A percentile compares a stretch with the other conserved stretches of the same genome.
Conservation (phyloP, 495 filamentous ascomycete genomes). For the Sordaria brevicollis region DNA sequence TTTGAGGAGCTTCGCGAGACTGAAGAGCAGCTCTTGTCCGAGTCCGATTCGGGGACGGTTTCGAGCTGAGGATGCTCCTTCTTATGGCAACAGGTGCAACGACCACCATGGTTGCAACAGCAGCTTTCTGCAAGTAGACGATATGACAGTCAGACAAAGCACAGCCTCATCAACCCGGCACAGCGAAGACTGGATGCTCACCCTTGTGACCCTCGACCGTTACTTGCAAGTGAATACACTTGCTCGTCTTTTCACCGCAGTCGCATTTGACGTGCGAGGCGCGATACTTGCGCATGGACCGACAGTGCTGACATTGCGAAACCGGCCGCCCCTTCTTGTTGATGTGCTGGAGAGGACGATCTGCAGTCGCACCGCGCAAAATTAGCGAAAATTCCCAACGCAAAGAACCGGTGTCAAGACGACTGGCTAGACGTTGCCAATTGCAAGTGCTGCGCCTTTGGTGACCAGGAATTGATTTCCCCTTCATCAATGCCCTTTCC, state of each 20-base stretch:
- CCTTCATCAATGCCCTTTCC: not conserved
- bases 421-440: not conserved
- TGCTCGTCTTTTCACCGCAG: constrained; percentile 84
- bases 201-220: constrained; percentile 44
- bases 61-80: constrained; percentile 70
- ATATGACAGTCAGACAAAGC: constrained; percentile 36
- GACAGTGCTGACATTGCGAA: constrained; percentile 96
- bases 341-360: constrained; percentile 88
- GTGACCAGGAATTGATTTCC: not conserved
- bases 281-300: constrained; percentile 92
- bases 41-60: constrained; percentile 57
- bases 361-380: constrained; percentile 35
- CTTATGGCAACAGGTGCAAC: constrained; percentile 87
- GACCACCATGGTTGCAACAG: constrained; percentile 83
- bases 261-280: constrained; percentile 94
- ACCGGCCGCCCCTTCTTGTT: constrained; percentile 98
- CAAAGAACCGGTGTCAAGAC: not conserved
- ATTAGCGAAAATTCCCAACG: not conserved
- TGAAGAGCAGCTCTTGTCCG: constrained; percentile 35
- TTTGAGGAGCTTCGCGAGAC: constrained; percentile 33
- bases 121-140: constrained; percentile 57
- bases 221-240: constrained; percentile 51
- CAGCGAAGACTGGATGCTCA: constrained; percentile 27
- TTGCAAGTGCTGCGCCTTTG: not conserved
- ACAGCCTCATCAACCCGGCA: constrained; percentile 24